Percentiles rank a stretch among this genome's conserved stretches.
Conservation (phyloP, 2,329 filamentous ascomycete species). For the Ascochyta lentis region DNA sequence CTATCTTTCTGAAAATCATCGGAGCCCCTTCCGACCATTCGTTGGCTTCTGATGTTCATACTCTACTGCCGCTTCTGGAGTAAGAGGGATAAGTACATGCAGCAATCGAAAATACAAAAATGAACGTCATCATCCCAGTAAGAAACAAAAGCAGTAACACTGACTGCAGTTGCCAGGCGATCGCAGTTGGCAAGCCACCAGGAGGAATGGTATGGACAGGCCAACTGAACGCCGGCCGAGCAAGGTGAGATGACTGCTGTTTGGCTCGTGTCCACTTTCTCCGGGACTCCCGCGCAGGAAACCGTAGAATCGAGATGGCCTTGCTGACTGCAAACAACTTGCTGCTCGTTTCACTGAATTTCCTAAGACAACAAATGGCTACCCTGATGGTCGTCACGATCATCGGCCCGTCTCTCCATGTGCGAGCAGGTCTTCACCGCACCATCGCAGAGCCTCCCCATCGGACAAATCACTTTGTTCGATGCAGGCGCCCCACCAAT, state of each 20-base stretch:
- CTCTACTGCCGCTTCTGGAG: background rate
- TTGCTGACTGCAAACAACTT: background rate
- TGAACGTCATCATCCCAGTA: background rate
- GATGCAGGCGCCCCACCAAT: background rate
- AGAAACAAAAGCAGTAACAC: background rate
- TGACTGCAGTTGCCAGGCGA: slow-evolving; percentile 3
- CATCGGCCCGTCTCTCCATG: background rate
- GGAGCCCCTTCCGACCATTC: background rate
- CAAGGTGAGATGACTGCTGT: background rate
- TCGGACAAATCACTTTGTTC: background rate
- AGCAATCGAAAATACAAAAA: background rate
- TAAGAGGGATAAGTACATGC: background rate
- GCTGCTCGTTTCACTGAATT: background rate
- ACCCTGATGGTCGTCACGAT: background rate
- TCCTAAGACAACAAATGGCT: background rate
- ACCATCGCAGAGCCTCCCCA: background rate
- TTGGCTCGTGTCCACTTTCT: slow-evolving; percentile 7
- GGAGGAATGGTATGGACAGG: background rate
- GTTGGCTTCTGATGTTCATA: background rate
- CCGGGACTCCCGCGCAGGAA: background rate
- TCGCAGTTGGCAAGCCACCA: slow-evolving; percentile 2
- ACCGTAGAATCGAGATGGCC: background rate
- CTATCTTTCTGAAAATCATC: background rate
- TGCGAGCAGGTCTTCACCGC: background rate
- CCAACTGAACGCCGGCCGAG: background rate